Evolutionary conservation across 192 early-diverging fungal species (phyloP).

Genomic region (Umbelopsis vinacea): DNA sequence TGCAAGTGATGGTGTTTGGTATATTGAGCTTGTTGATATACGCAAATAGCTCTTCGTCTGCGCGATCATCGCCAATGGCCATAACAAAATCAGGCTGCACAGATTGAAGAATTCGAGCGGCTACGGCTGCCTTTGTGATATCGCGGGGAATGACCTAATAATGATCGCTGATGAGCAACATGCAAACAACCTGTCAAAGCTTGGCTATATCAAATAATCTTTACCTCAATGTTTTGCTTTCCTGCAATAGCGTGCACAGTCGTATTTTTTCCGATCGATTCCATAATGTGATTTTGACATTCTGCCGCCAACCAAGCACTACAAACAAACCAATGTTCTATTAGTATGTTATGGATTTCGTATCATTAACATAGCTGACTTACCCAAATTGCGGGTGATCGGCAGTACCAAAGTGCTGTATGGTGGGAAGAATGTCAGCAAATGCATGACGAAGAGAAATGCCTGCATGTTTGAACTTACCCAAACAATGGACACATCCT

Average conservation of each 20-base stretch:
- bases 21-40: slow-evolving; percentile 55
- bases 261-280: slow-evolving; percentile 65
- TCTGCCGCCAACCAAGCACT: slow-evolving; percentile 80
- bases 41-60: slow-evolving; percentile 85
- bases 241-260: slow-evolving; percentile 73
- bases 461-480: slow-evolving; percentile 33
- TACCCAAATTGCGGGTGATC: slow-evolving; percentile 37
- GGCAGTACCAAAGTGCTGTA: slow-evolving; percentile 34
- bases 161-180: not conserved
- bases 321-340: not conserved
- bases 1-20: slow-evolving; percentile 51
- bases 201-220: too few species aligned
- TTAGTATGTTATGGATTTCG: not conserved
- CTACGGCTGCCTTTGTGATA: slow-evolving; percentile 67
- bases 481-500: slow-evolving; percentile 75
- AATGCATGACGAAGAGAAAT: not conserved
- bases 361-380: slow-evolving; percentile 17
- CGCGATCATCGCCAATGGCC: slow-evolving; percentile 74
- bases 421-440: not conserved
- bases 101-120: slow-evolving; percentile 61
- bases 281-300: slow-evolving; percentile 84
- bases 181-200: too few species aligned
- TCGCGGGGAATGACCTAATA: slow-evolving; percentile 67
- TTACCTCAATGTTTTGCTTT: slow-evolving; percentile 66
- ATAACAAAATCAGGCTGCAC: slow-evolving; percentile 74